Evolutionary conservation across 352 stramenopile genomes (phyloP).

Genomic region (Pythium rishiriense): DNA sequence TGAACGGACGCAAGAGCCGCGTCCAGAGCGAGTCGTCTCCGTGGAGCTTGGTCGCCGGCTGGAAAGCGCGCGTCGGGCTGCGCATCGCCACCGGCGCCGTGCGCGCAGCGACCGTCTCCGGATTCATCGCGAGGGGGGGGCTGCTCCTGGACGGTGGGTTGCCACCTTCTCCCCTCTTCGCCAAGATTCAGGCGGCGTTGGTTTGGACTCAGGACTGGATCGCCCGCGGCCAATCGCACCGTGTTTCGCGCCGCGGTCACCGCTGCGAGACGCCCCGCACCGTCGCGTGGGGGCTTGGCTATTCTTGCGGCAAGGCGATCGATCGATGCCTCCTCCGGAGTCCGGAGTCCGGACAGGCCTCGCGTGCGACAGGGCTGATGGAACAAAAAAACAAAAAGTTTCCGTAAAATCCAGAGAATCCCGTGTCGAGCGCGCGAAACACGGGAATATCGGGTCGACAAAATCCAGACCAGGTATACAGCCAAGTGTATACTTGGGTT

Average conservation of each 20-base stretch:
- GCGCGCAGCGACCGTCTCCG: neutral
- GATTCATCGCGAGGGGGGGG: no score
- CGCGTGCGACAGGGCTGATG: neutral
- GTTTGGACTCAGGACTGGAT: neutral
- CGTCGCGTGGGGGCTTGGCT: neutral
- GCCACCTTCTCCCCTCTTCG: no score
- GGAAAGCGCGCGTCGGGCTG: constrained; percentile 17
- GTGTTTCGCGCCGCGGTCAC: neutral
- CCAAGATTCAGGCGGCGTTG: neutral
- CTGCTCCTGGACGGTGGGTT: no score
- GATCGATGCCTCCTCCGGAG: no score
- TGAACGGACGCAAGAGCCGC: constrained; percentile 53
- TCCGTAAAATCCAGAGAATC: constrained; percentile 4
- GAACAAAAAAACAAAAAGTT: constrained; percentile 1
- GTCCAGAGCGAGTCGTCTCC: constrained; percentile 42
- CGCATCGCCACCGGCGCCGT: neutral
- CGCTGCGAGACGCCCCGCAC: neutral
- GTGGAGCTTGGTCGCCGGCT: constrained; percentile 17
- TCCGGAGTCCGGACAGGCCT: no score
- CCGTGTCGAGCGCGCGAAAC: neutral
- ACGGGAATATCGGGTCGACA: constrained; percentile 6
- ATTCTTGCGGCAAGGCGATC: neutral
- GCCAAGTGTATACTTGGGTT: neutral
- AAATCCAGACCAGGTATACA: constrained; percentile 4
- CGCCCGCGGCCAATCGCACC: neutral